phyloP scores from a whole-genome alignment of 2,329 filamentous ascomycete genomes.

The Diplodia mutila region DNA sequence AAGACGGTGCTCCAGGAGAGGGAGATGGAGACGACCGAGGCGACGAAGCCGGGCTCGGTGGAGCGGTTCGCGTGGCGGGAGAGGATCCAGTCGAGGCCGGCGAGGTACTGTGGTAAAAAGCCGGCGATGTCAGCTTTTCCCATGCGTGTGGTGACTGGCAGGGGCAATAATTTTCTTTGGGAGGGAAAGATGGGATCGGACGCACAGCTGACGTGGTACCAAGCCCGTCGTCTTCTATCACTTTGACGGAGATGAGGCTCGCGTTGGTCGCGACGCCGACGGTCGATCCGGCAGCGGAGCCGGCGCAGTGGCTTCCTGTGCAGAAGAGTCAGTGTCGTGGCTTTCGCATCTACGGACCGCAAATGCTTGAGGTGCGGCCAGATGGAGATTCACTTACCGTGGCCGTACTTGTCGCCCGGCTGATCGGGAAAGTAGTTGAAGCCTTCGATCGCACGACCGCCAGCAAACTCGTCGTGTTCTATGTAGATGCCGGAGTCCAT shows the following conservation, averaged over 20 bases:
- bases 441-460: conserved; percentile 35
- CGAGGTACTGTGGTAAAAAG: conserved; percentile 35
- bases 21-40: conserved; percentile 44
- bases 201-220: conserved; percentile 35
- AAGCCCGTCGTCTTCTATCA: conserved; percentile 36
- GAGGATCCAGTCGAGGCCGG: conserved; percentile 44
- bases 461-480: conserved; percentile 35
- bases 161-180: too few relatives aligned
- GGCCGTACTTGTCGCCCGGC: conserved; percentile 43
- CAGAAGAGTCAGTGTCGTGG: conserved; percentile 26
- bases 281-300: conserved; percentile 39
- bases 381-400: conserved; percentile 29
- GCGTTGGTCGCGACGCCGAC: conserved; percentile 43
- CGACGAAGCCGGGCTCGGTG: conserved; percentile 37
- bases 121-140: neutral
- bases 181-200: neutral
- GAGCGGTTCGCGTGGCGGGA: conserved; percentile 40
- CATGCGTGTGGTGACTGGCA: too few relatives aligned
- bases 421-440: conserved; percentile 41
- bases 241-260: conserved; percentile 43
- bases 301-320: conserved; percentile 39
- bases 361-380: neutral
- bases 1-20: conserved; percentile 38
- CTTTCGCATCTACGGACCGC: too few relatives aligned
- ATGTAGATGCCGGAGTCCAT: conserved; percentile 38